These are phyloP conservation scores for Pseudocercospora ulei DNA, from an alignment of 2,329 filamentous ascomycete species.

Conservation along the genomic window DNA sequence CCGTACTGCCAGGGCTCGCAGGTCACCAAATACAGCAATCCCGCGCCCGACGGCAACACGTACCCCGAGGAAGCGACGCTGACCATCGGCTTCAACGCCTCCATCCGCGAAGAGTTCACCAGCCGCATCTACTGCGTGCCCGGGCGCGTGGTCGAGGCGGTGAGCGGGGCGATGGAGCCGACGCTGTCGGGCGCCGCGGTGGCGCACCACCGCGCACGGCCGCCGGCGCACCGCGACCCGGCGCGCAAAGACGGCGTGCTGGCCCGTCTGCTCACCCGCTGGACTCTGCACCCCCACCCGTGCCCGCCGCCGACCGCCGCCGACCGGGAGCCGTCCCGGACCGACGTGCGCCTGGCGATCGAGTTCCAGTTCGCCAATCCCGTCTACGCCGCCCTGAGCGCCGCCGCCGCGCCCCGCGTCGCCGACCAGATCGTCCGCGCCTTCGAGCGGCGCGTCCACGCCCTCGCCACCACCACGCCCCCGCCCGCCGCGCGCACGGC, in stretches of 20 bases:
- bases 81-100: slow-evolving; percentile 72
- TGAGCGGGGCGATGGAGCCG: slow-evolving; percentile 51
- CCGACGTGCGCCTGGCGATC: slow-evolving; percentile 65
- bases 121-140: slow-evolving; percentile 70
- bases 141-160: slow-evolving; percentile 62
- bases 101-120: slow-evolving; percentile 73
- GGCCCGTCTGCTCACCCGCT: slow-evolving; percentile 58
- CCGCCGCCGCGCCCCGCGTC: slow-evolving; percentile 71
- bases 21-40: slow-evolving; percentile 63
- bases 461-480: no score
- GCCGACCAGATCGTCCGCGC: slow-evolving; percentile 84
- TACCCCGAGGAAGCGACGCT: slow-evolving; percentile 70
- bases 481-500: no score
- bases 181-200: slow-evolving; percentile 38
- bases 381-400: slow-evolving; percentile 73
- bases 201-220: slow-evolving; percentile 36
- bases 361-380: slow-evolving; percentile 80
- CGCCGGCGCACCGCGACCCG: slow-evolving; percentile 35
- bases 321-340: no score
- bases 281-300: slow-evolving; percentile 49
- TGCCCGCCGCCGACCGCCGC: slow-evolving; percentile 39
- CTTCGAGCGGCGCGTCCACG: slow-evolving; percentile 70
- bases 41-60: slow-evolving; percentile 39
- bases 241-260: slow-evolving; percentile 44
- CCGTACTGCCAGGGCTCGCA: slow-evolving; percentile 73